phyloP scores from a whole-genome alignment of 805 yeast species.

The Scheffersomyces spartinae region DNA sequence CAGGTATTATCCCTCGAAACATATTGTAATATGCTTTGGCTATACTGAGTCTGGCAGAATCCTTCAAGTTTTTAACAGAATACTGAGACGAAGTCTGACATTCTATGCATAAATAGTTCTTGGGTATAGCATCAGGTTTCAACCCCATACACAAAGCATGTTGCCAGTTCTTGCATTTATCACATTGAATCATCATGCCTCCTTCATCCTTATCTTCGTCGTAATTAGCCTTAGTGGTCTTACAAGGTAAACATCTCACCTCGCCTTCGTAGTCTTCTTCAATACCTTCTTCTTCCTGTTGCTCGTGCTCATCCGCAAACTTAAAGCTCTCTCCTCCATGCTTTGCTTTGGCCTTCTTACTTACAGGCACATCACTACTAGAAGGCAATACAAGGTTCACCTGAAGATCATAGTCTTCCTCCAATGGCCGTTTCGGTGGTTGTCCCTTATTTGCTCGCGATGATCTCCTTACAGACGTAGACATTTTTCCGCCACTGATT shows the following conservation, averaged over 20 bases:
- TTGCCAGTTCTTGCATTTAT: conserved; percentile 59
- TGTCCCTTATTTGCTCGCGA: too few species aligned
- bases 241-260: conserved; percentile 53
- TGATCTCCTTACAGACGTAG: too few species aligned
- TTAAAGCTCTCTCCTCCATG: conserved; percentile 3
- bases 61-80: conserved; percentile 9
- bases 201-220: conserved; percentile 42
- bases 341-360: too few species aligned
- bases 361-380: too few species aligned
- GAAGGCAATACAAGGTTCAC: too few species aligned
- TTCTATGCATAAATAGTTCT: conserved; percentile 39
- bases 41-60: conserved; percentile 34
- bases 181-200: conserved; percentile 59
- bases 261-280: conserved; percentile 26
- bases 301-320: conserved; percentile 6
- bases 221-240: conserved; percentile 45
- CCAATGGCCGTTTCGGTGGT: too few species aligned
- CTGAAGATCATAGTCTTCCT: too few species aligned
- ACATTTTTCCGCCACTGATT: too few species aligned
- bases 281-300: conserved; percentile 10
- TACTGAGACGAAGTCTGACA: conserved; percentile 37
- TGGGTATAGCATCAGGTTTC: conserved; percentile 29
- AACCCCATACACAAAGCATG: conserved; percentile 55
- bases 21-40: conserved; percentile 38
- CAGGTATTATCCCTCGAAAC: conserved; percentile 29